These are phyloP conservation scores for Prunus padus DNA, from an alignment of 306 rosid species.

Conservation along the genomic window DNA sequence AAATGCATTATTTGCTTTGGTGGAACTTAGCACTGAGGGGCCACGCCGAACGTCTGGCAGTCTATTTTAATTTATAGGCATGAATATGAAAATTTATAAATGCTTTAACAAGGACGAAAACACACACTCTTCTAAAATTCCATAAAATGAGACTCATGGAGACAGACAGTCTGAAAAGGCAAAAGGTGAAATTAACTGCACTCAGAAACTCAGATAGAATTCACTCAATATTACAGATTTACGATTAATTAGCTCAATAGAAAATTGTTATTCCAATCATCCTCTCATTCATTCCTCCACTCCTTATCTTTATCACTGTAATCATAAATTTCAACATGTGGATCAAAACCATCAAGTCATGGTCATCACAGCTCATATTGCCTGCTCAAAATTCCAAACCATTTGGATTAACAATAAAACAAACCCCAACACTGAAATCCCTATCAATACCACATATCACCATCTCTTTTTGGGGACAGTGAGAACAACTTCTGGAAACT, in stretches of 20 bases:
- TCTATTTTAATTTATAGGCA: conserved; percentile 8
- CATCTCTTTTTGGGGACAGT: neutral
- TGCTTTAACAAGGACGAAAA: neutral
- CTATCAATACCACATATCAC: neutral
- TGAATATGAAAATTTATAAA: neutral
- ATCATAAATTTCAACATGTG: neutral
- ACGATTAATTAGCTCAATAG: neutral
- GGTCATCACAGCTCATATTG: neutral
- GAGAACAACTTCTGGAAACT: neutral
- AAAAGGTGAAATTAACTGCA: neutral
- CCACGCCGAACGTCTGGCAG: neutral
- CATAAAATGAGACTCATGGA: neutral
- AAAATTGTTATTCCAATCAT: neutral
- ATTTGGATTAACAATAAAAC: neutral
- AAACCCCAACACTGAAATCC: neutral
- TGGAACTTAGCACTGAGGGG: neutral
- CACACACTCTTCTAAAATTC: neutral
- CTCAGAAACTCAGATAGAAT: neutral
- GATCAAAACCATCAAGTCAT: conserved; percentile 4
- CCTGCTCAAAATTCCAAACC: neutral
- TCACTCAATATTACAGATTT: neutral
- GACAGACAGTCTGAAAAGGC: neutral
- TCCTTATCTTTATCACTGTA: conserved; percentile 5
- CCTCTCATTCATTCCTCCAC: conserved; percentile 2
- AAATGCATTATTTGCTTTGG: neutral